These are phyloP conservation scores for Arabidopsis suecica DNA, from an alignment of 345 rosid species.

Conservation along the genomic window DNA sequence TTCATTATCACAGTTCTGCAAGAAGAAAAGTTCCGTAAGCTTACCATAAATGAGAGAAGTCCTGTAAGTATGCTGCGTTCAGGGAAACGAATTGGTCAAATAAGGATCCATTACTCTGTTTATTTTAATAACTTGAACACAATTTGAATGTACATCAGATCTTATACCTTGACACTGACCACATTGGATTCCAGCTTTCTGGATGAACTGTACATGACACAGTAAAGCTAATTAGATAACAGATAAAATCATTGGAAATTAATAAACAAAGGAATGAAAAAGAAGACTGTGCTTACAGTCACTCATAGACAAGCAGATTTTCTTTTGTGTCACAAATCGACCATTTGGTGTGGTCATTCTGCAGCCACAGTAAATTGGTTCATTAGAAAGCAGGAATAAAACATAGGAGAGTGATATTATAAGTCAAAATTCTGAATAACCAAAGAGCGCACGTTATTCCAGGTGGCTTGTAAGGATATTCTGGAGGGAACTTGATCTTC, in stretches of 20 bases:
- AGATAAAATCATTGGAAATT: neutral
- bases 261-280: neutral
- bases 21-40: neutral
- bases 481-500: constrained; percentile 96
- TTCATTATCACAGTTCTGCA: neutral
- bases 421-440: neutral
- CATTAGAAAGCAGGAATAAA: neutral
- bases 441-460: constrained; percentile 80
- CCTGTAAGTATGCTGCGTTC: constrained; percentile 17
- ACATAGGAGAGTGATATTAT: neutral
- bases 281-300: neutral
- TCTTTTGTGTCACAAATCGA: constrained; percentile 23
- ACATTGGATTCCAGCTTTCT: constrained; percentile 30
- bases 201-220: constrained; percentile 17
- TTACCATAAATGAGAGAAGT: constrained; percentile 28
- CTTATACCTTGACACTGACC: constrained; percentile 23
- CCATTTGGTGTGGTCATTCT: constrained; percentile 28
- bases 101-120: neutral
- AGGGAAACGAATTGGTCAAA: neutral
- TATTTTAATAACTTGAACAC: neutral
- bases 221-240: neutral
- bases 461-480: constrained; percentile 97
- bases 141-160: constrained; percentile 4
- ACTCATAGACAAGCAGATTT: constrained; percentile 29
- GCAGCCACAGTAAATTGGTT: neutral